Evolutionary conservation across 1,284 basidiomycete genomes (phyloP).

Genomic region (Mycena sp.): DNA sequence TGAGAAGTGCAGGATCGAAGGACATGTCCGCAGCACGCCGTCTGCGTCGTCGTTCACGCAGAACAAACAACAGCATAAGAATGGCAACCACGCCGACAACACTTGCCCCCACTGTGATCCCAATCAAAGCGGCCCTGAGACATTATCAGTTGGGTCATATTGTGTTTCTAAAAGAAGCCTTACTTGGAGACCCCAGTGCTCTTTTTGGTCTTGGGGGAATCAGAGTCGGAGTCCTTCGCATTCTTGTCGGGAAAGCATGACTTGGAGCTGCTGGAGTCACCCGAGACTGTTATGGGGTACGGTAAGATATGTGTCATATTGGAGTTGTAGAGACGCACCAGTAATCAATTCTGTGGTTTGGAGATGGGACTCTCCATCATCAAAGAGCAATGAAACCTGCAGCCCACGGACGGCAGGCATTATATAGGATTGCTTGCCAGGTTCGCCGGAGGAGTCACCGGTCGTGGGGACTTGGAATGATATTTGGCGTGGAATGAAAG

Average conservation of each 20-base stretch:
- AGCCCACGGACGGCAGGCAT: conserved; percentile 51
- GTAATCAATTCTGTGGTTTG: conserved; percentile 48
- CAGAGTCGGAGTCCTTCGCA: background rate
- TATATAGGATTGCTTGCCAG: conserved; percentile 53
- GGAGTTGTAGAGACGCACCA: conserved; percentile 35
- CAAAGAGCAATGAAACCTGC: conserved; percentile 53
- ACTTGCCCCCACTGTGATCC: conserved; percentile 52
- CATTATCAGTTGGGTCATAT: background rate
- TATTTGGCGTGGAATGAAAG: conserved; percentile 53
- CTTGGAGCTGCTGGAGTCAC: conserved; percentile 38
- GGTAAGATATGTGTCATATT: background rate
- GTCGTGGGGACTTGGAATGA: conserved; percentile 48
- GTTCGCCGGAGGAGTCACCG: conserved; percentile 32
- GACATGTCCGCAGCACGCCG: conserved; percentile 28
- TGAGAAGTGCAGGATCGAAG: conserved; percentile 39
- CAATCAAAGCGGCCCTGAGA: conserved; percentile 50
- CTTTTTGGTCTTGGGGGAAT: background rate
- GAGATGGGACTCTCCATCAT: conserved; percentile 41
- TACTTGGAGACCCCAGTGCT: conserved; percentile 35
- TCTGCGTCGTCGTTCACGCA: conserved; percentile 51
- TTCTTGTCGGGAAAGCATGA: conserved; percentile 31
- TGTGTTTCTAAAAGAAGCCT: background rate
- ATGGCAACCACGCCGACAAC: conserved; percentile 50
- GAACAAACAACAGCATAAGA: conserved; percentile 53
- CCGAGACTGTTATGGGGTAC: conserved; percentile 36